These are phyloP conservation scores for Saxispiralis lemnorum DNA, from an alignment of 495 filamentous ascomycete species.

Conservation along the genomic window DNA sequence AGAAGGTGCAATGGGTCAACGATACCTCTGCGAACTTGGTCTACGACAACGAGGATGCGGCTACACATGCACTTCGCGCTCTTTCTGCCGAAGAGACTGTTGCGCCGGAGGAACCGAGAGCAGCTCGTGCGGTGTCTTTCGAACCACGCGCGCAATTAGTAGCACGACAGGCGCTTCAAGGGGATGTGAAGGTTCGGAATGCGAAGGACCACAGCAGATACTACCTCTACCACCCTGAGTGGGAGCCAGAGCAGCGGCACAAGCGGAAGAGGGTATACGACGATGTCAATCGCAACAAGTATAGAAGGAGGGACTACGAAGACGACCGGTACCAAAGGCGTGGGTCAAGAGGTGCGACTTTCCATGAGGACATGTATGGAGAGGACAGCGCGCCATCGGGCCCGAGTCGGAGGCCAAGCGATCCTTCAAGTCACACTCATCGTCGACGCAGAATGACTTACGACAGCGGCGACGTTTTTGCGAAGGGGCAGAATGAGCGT, in stretches of 20 bases:
- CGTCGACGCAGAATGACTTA: conserved; percentile 23
- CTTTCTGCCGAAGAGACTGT: conserved; percentile 31
- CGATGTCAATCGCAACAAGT: conserved; percentile 37
- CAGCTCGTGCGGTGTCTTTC: conserved; percentile 43
- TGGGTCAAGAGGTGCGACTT: conserved; percentile 29
- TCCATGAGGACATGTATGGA: conserved; percentile 64
- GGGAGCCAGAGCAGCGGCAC: conserved; percentile 59
- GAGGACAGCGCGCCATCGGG: conserved; percentile 30
- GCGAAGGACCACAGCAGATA: conserved; percentile 70
- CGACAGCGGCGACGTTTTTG: conserved; percentile 10
- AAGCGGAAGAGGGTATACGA: conserved; percentile 21
- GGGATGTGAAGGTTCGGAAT: conserved; percentile 60
- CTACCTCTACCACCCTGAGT: conserved; percentile 76
- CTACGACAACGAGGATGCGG: conserved; percentile 53
- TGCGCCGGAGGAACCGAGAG: conserved; percentile 34
- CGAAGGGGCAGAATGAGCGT: conserved; percentile 11
- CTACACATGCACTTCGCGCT: conserved; percentile 49
- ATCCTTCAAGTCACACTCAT: conserved; percentile 13
- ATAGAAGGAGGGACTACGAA: conserved; percentile 36
- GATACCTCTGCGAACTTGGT: conserved; percentile 77
- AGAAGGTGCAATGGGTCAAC: conserved; percentile 80
- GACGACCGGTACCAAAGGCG: conserved; percentile 32
- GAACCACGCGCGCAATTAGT: conserved; percentile 54
- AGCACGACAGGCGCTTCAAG: conserved; percentile 53
- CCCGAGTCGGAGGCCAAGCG: conserved; percentile 9